Conservation (phyloP, 2,329 filamentous ascomycete genomes). For the Stenocarpella maydis region DNA sequence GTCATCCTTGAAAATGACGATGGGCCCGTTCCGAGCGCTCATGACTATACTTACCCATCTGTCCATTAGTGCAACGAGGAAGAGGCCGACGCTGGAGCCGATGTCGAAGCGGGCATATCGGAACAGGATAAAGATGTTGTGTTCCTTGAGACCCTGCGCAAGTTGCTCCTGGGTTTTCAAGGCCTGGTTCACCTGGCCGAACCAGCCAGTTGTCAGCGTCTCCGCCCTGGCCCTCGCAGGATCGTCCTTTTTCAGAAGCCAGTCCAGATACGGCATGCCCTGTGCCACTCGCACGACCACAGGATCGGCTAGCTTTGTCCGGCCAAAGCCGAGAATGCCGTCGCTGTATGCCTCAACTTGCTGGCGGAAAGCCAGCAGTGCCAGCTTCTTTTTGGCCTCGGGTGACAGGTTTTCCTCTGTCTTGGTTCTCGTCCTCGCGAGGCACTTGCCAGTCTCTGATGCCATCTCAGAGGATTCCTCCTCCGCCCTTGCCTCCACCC, state of each 20-base stretch:
- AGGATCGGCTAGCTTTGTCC: constrained; percentile 34
- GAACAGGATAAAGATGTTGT: constrained; percentile 49
- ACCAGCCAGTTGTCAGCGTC: constrained; percentile 46
- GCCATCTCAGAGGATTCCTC: constrained; percentile 4
- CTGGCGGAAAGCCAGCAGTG: constrained; percentile 43
- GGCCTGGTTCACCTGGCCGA: constrained; percentile 46
- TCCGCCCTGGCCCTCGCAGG: constrained; percentile 41
- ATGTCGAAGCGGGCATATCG: constrained; percentile 47
- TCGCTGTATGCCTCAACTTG: constrained; percentile 44
- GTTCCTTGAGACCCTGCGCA: constrained; percentile 48
- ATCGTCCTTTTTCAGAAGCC: constrained; percentile 47
- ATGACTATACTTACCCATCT: constrained; percentile 49
- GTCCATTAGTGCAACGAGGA: constrained; percentile 50
- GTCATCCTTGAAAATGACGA: constrained; percentile 43
- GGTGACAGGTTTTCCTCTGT: constrained; percentile 36
- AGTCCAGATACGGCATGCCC: constrained; percentile 46
- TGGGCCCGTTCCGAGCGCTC: constrained; percentile 41
- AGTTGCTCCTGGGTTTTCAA: constrained; percentile 47
- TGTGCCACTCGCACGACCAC: constrained; percentile 39
- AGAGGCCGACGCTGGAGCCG: constrained; percentile 48
- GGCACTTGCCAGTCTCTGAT: constrained; percentile 20
- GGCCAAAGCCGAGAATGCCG: constrained; percentile 31
- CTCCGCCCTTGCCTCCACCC: constrained; percentile 36
- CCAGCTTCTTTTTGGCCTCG: constrained; percentile 38
- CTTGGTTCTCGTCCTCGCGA: constrained; percentile 25